phyloP scores from a whole-genome alignment of 2,329 filamentous ascomycete genomes.

The Aspergillus fumigatiaffinis region DNA sequence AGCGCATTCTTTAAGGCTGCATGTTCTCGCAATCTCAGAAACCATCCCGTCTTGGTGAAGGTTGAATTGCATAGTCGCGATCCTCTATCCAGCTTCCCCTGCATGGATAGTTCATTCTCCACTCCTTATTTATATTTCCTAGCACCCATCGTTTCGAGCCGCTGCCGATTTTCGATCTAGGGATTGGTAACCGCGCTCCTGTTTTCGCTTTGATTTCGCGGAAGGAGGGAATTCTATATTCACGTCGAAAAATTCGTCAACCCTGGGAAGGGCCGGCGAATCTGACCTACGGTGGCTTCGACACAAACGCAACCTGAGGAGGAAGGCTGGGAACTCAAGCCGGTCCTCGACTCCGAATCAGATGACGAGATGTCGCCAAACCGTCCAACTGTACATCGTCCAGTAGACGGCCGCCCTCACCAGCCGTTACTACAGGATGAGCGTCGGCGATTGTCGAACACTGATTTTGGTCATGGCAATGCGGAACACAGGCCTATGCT shows the following conservation, averaged over 20 bases:
- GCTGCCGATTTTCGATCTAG: not conserved
- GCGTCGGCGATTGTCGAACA: conserved; percentile 33
- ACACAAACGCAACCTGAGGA: conserved; percentile 22
- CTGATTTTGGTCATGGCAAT: conserved; percentile 25
- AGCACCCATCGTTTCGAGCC: not conserved
- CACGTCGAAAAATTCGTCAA: too few species aligned
- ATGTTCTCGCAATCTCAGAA: not conserved
- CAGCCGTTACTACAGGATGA: conserved; percentile 54
- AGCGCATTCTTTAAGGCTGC: not conserved
- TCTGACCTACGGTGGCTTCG: conserved; percentile 29
- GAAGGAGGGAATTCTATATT: too few species aligned
- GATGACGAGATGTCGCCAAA: conserved; percentile 44
- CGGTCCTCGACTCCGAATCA: conserved; percentile 35
- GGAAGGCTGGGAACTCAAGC: conserved; percentile 30
- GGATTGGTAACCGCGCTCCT: not conserved
- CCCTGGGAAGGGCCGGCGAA: not conserved
- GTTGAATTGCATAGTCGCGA: not conserved
- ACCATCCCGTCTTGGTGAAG: not conserved
- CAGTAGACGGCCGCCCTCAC: conserved; percentile 47
- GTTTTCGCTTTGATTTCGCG: not conserved
- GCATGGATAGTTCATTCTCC: not conserved
- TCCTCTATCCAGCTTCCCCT: not conserved
- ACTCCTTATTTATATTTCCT: not conserved
- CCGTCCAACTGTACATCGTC: conserved; percentile 47
- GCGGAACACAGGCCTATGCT: conserved; percentile 36